Base-by-base conservation (phyloP, 2,329 filamentous ascomycete genomes). In the Diaporthe capsici region DNA sequence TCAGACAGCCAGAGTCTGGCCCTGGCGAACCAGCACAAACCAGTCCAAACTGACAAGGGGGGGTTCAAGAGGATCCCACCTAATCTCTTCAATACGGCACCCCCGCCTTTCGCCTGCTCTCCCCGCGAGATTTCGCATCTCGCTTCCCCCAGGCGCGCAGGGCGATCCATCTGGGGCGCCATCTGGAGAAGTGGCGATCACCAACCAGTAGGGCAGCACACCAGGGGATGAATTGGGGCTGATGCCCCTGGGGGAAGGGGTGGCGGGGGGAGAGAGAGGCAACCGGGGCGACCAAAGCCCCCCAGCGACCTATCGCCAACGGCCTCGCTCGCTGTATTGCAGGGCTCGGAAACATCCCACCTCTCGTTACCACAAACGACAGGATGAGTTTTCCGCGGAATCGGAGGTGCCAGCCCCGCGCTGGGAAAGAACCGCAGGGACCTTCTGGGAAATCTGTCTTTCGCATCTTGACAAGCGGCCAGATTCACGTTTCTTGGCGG, bases 61-160 rank as follows among this genome's bases (percentile, higher is more conserved):
- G n/a, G 31, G 51, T 28, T 17, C 13, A 31, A 39, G 49, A 70
- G 15, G 34, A 70, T 42, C 34, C n/a, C 47, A 20, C 49, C 63
- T 13, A 70, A 70, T 70, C 65, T 70, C 65, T 55, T 49, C 65
- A 42, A 55, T 55, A 70, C 65, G 65, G 65, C 34, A 42, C 22
- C 49, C 49, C 65, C 47, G 42, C 61, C 60, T 49, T 53, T 55
- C 49, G 34, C 65, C 65, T 55, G n/a, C 31, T 8, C 34, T 55
- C 65, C 47, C 65, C 65, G 65, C 49, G 65, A 70, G 65, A 70
- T 70, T 53, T 70, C 49, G n/a, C 49, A 70, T 70, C 65, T 70
- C 65, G 65, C 65, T 70, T 42, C 65, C 65, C 47, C 47, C 65
- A 22, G 28, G 39, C 34, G 15, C 15, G 7, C 13, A 42, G 53